Conservation (phyloP, 2,329 filamentous ascomycete genomes). For the Cordyceps farinosa region DNA sequence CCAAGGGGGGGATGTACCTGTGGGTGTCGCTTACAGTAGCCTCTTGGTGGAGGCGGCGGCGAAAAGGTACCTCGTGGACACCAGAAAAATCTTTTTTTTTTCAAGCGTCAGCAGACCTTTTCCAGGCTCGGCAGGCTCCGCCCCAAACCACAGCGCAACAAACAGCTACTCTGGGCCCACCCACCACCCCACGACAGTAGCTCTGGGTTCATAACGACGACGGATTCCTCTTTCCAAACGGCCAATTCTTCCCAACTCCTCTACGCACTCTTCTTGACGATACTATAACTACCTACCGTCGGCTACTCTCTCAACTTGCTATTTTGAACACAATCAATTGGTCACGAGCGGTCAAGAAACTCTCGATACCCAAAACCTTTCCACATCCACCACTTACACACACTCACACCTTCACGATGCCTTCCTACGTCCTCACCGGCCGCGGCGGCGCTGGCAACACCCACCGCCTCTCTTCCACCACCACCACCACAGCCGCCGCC, state of each 20-base stretch:
- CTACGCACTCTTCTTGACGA: not conserved
- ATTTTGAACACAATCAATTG: not conserved
- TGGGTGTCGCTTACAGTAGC: not conserved
- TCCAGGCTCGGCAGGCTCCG: constrained; percentile 9
- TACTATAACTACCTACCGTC: not conserved
- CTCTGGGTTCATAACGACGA: constrained; percentile 5
- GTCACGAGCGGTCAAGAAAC: not conserved
- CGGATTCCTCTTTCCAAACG: not conserved
- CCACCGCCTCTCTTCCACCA: constrained; percentile 43
- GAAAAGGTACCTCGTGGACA: not conserved
- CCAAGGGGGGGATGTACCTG: not conserved
- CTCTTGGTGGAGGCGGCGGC: not conserved
- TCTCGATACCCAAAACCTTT: constrained; percentile 18
- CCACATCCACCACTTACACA: constrained; percentile 45
- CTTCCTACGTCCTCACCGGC: constrained; percentile 49
- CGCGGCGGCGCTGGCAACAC: constrained; percentile 56
- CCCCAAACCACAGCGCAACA: not conserved
- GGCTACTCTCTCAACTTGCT: not conserved
- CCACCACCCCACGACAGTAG: constrained; percentile 3
- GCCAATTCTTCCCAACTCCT: not conserved
- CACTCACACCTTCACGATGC: constrained; percentile 43
- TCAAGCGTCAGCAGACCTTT: not conserved
- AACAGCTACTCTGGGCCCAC: constrained; percentile 10
- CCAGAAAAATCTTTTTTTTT: not conserved
- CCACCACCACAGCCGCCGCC: constrained; percentile 26